Base-by-base conservation (phyloP, 2,329 filamentous ascomycete species). In the Madurella fahalii region DNA sequence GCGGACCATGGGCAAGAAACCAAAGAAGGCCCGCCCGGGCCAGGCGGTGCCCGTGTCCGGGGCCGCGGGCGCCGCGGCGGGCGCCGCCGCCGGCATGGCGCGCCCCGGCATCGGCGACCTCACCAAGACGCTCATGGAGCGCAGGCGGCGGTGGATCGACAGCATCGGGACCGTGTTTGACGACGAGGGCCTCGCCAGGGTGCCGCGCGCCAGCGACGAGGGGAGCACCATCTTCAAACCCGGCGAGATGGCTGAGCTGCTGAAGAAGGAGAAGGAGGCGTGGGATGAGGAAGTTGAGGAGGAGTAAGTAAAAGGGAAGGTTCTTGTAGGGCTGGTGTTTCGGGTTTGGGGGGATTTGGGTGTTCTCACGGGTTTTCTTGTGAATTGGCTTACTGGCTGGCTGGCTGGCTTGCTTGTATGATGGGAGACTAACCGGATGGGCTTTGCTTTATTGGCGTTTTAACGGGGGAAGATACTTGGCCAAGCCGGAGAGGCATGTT, bases 141-240 rank as follows among this genome's bases (percentile, higher is more conserved):
- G 93, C 56, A 82, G 92, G 53, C 82, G 84, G 67, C 84, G 91
- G 62, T 99, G 94, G 93, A 91, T 90, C 60, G 87, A 90, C 60
- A 92, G 84, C 40, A 95, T 99, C 61, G 90, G 91, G 0, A 87
- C 90, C 0, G 90, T 97, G 0, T 95, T 99, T 64, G 86, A 92
- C 58, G 89, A 89, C 64, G 90, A 92, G 63, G 86, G 84, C 63
- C 80, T 90, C 37, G 82, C 82, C 58, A 82, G 80, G 52, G 86
- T 96, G 41, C 90, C 91, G 15, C 75, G 84, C 1, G 72, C 69
- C 18, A 75, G 77, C 1, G 86, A 94, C 55, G 82, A 83, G 1
- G 76, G 73, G 49, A 85, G 80, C 65, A 80, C 77, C 34, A 87
- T 96, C 53, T 96, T 95, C 71, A 86, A 86, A 60, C 74, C 84